Base-by-base conservation (phyloP, 2,329 filamentous ascomycete species). In the Diaporthe amygdali region DNA sequence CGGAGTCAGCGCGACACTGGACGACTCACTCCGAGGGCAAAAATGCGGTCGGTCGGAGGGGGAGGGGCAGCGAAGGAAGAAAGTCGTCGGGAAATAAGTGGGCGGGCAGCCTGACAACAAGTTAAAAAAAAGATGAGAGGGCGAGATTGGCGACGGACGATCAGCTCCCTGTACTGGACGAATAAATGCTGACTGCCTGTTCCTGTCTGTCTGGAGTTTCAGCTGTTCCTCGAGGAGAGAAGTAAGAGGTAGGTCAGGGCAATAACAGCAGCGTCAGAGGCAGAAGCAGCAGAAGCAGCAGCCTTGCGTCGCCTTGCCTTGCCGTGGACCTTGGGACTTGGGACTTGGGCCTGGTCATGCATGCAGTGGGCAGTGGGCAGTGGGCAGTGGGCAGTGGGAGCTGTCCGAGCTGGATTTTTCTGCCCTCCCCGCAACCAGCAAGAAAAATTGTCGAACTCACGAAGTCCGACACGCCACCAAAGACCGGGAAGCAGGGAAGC, bases 401-500 rank as follows among this genome's bases (percentile, higher is more conserved):
- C 52, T 59, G 66, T 44, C 59, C 59, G 59, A 64, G 59, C 30
- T 68, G 66, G 55, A 59, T 55, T 68, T 68, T 68, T 68, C 44
- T 68, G 66, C 52, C 17, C 52, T 59, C 66, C 66, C 66, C 66
- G 66, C 66, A 68, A 56, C 55, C 55, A 55, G 52, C 66, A 56
- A 56, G 52, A 68, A 68, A 68, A 68, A 59, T 68, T 59, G 51
- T 47, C 52, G 52, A 68, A 47, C 66, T 68, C 66, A 59, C 41
- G 41, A 68, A 56, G 51, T 59, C 52, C 52, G 66, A 59, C 66
- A 59, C 44, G 52, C 66, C 66, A 68, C 66, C 37, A 68, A 51
- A 59, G 51, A 68, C 44, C 59, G 30, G 59, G 59, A n/a, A 49
- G 46, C 25, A n/a, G 34, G 25, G 34, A 37, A 56, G 52, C 52